Conservation (phyloP, 495 filamentous ascomycete genomes). For the Penicillium bovifimosum region DNA sequence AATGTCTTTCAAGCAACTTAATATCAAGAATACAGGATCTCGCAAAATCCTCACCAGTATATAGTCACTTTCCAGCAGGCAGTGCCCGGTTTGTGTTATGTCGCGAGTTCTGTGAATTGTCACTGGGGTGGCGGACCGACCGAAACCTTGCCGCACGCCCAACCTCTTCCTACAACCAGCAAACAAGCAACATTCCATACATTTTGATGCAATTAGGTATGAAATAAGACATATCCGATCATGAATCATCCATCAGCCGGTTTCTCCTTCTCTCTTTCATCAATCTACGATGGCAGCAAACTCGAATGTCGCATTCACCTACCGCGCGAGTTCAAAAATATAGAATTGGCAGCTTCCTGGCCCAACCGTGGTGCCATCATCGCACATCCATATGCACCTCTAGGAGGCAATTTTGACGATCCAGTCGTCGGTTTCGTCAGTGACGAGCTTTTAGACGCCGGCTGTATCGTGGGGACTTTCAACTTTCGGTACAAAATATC, state of each 20-base stretch:
- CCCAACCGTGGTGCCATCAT: constrained; percentile 63
- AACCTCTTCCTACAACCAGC: background rate
- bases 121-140: background rate
- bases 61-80: background rate
- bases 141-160: background rate
- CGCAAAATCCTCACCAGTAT: too few relatives aligned
- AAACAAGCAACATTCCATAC: background rate
- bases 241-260: constrained; percentile 49
- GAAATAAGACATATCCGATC: background rate
- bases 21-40: background rate
- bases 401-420: constrained; percentile 86
- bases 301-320: constrained; percentile 82
- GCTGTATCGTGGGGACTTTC: constrained; percentile 79
- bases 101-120: background rate
- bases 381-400: constrained; percentile 84
- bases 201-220: background rate
- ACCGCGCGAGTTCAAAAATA: constrained; percentile 37
- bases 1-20: background rate
- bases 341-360: constrained; percentile 29
- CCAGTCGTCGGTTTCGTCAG: constrained; percentile 61
- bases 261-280: constrained; percentile 75
- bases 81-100: background rate
- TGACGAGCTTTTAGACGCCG: constrained; percentile 55
- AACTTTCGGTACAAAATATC: constrained; percentile 72
- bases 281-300: constrained; percentile 65